phyloP scores from a whole-genome alignment of 345 rosid genomes.

The Noccaea caerulescens region DNA sequence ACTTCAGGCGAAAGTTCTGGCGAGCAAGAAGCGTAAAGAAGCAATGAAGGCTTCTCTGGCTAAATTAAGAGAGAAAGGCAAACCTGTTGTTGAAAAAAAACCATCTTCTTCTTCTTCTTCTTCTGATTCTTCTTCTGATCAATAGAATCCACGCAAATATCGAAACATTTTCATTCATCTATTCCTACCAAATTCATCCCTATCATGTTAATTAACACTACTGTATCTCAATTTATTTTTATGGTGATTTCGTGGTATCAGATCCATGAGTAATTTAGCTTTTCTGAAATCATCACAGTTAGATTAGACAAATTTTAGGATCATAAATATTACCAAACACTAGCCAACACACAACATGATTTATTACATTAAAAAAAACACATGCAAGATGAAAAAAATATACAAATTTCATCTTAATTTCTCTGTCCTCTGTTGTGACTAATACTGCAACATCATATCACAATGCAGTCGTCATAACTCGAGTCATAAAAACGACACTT shows the following conservation, averaged over 20 bases:
- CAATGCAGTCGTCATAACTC: too few species aligned
- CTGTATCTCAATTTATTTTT: background rate
- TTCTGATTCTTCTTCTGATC: slow-evolving; percentile 21
- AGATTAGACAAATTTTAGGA: background rate
- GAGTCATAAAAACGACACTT: too few species aligned
- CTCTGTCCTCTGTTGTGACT: too few species aligned
- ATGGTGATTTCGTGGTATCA: slow-evolving; percentile 11
- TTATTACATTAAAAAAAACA: too few species aligned
- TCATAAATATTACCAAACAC: background rate
- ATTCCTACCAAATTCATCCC: slow-evolving; percentile 2
- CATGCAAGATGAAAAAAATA: too few species aligned
- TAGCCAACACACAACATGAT: background rate
- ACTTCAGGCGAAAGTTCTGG: slow-evolving; percentile 76
- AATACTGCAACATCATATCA: too few species aligned
- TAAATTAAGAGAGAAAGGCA: slow-evolving; percentile 74
- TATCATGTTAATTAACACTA: slow-evolving; percentile 33
- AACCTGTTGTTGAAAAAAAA: slow-evolving; percentile 42
- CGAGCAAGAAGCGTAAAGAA: slow-evolving; percentile 77
- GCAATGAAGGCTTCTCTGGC: slow-evolving; percentile 56
- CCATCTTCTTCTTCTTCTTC: slow-evolving; percentile 33
- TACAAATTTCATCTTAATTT: too few species aligned
- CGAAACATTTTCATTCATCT: slow-evolving; percentile 18
- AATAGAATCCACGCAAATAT: slow-evolving; percentile 20
- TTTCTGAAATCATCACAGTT: background rate
- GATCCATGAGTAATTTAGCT: slow-evolving; percentile 3